Evolutionary conservation across 306 rosid genomes (phyloP).

Genomic region (Prunus fruticosa): DNA sequence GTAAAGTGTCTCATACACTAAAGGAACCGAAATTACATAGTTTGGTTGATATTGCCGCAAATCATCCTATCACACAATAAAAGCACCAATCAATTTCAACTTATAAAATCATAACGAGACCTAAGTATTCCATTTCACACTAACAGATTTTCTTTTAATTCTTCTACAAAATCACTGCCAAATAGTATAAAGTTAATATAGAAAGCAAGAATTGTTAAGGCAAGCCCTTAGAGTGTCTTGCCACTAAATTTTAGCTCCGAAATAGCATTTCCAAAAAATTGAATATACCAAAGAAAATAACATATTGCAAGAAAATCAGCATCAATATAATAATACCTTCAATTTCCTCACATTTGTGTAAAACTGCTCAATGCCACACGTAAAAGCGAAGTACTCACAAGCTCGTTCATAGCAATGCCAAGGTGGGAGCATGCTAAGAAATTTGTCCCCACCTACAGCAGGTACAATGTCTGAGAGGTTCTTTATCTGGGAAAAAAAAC

Average conservation of each 20-base stretch:
- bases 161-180: background rate
- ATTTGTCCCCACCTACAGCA: slow-evolving; percentile 69
- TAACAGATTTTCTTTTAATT: background rate
- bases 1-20: slow-evolving; percentile 88
- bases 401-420: slow-evolving; percentile 99
- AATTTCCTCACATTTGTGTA: slow-evolving; percentile 79
- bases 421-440: slow-evolving; percentile 88
- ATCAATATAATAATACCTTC: slow-evolving; percentile 52
- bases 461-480: slow-evolving; percentile 70
- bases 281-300: background rate
- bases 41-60: slow-evolving; percentile 69
- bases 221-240: background rate
- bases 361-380: slow-evolving; percentile 67
- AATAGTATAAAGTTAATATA: background rate
- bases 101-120: background rate
- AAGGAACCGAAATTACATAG: slow-evolving; percentile 78
- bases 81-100: background rate
- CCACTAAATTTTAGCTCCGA: background rate
- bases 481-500: slow-evolving; percentile 51
- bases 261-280: background rate
- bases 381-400: slow-evolving; percentile 73
- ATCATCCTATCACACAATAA: slow-evolving; percentile 54
- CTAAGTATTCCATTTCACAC: background rate
- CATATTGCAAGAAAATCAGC: slow-evolving; percentile 9
- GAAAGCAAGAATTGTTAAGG: background rate